Base-by-base conservation (phyloP, 495 filamentous ascomycete genomes). In the Monascus purpureus region DNA sequence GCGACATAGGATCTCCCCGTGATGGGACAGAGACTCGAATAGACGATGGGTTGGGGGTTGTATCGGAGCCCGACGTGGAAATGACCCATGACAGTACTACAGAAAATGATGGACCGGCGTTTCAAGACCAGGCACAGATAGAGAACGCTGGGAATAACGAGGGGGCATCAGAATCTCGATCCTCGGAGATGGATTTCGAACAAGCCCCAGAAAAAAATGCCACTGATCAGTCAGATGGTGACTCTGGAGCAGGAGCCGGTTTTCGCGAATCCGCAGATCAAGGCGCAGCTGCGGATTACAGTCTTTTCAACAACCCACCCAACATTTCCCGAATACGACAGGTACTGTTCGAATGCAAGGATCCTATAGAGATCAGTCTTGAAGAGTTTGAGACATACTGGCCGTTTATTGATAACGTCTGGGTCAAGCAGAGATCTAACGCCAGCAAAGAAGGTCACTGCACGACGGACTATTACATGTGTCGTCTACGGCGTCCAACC, bases 331-430 rank as follows among this genome's bases (percentile, higher is more conserved):
- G 45, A 16, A 66, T 69, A 42, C 54, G 65, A 20, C 49, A 55
- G 31, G 55, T 64, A 1, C 40, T 70, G 29, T 68, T 68, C 27
- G 65, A 69, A 28, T 59, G 65, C 46, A 62, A 55, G 22, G 63
- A 69, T 23, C 59, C 60, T 9, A 68, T 70, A 28, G 66, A 68
- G 42, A 65, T 67, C 35, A 65, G 54, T 13, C 41, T 60, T 22
- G 51, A 59, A 13, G 65, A 69, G 22, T 67, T 68, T 28, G 63
- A 69, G 32, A 63, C 55, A 9, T 68, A 70, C 38, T 70, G 64
- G 64, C 65, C 64, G 2, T 70, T 66, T 29, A 61, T 70, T 17
- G 64, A 68, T 32, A 70, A 70, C 42, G 61, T 68, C 11, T 70
- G 63, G 64, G 60, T 67, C 2, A 62, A 66, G 29, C 64, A 70